Evolutionary conservation across 2,329 filamentous ascomycete genomes (phyloP).

Genomic region (Aureobasidium sp.): DNA sequence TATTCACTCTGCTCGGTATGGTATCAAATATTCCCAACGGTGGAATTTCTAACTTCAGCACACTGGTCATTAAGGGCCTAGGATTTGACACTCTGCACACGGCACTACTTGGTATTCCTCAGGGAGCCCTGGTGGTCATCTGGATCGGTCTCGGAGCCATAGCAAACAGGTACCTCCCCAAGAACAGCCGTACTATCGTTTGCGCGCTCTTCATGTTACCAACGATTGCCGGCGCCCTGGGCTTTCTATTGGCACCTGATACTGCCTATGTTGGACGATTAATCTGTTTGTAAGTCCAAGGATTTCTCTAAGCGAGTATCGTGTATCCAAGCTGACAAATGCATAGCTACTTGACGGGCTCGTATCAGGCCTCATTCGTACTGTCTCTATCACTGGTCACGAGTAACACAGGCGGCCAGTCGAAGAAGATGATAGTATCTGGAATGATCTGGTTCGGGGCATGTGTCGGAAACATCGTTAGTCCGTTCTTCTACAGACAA

Average conservation of each 20-base stretch:
- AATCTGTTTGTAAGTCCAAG: slow-evolving; percentile 41
- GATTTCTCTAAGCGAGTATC: neutral
- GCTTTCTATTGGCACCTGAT: slow-evolving; percentile 47
- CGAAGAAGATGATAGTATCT: slow-evolving; percentile 39
- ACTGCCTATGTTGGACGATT: slow-evolving; percentile 47
- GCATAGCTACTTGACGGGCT: slow-evolving; percentile 44
- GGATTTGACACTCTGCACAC: slow-evolving; percentile 50
- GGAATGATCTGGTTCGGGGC: slow-evolving; percentile 36
- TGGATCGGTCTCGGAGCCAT: slow-evolving; percentile 45
- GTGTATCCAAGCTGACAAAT: neutral
- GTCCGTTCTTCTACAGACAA: slow-evolving; percentile 11
- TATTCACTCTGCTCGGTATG: slow-evolving; percentile 51
- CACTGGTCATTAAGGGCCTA: slow-evolving; percentile 52
- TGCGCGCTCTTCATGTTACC: slow-evolving; percentile 51
- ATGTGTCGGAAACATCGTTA: slow-evolving; percentile 29
- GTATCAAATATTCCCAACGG: slow-evolving; percentile 51
- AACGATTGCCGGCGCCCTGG: slow-evolving; percentile 52
- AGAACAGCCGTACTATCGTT: slow-evolving; percentile 36
- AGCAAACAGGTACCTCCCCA: slow-evolving; percentile 37
- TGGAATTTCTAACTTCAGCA: slow-evolving; percentile 53
- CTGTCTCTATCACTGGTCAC: slow-evolving; percentile 44
- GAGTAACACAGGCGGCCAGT: slow-evolving; percentile 42
- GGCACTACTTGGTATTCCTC: slow-evolving; percentile 48
- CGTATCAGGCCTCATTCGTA: slow-evolving; percentile 46
- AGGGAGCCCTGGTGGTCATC: slow-evolving; percentile 44